phyloP scores from a whole-genome alignment of 2,329 filamentous ascomycete species.

The Penicillium sp. region DNA sequence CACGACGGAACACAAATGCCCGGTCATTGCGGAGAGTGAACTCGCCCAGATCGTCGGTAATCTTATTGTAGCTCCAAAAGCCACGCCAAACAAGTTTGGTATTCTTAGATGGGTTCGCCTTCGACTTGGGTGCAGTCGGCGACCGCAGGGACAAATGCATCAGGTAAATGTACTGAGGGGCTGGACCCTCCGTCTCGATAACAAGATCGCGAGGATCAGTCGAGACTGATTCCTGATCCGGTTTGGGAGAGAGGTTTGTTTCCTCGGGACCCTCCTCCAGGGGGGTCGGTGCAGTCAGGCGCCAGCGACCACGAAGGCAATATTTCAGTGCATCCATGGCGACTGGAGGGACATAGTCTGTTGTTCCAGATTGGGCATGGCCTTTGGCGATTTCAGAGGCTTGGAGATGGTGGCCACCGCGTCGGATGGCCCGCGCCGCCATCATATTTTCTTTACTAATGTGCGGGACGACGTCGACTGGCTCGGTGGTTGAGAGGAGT shows the following conservation, averaged over 20 bases:
- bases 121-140: slow-evolving; percentile 55
- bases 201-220: slow-evolving; percentile 64
- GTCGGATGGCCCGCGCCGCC: slow-evolving; percentile 35
- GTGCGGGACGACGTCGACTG: slow-evolving; percentile 83
- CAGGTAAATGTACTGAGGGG: slow-evolving; percentile 78
- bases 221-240: slow-evolving; percentile 21
- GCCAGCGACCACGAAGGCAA: slow-evolving; percentile 69
- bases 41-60: slow-evolving; percentile 89
- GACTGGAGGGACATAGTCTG: slow-evolving; percentile 40
- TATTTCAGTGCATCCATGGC: slow-evolving; percentile 67
- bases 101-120: slow-evolving; percentile 63
- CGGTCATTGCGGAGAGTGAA: slow-evolving; percentile 70
- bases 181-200: slow-evolving; percentile 84
- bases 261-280: slow-evolving; percentile 22
- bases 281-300: slow-evolving; percentile 58
- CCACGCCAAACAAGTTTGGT: slow-evolving; percentile 88
- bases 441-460: slow-evolving; percentile 72
- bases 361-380: slow-evolving; percentile 25
- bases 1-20: slow-evolving; percentile 65
- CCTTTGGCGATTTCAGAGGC: slow-evolving; percentile 47
- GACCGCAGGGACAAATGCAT: slow-evolving; percentile 74
- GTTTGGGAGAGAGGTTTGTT: slow-evolving; percentile 40
- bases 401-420: slow-evolving; percentile 44
- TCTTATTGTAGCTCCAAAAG: slow-evolving; percentile 86
- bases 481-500: slow-evolving; percentile 79